Evolutionary conservation across 495 filamentous ascomycete genomes (phyloP).

Genomic region (Articulospora tetracladia): DNA sequence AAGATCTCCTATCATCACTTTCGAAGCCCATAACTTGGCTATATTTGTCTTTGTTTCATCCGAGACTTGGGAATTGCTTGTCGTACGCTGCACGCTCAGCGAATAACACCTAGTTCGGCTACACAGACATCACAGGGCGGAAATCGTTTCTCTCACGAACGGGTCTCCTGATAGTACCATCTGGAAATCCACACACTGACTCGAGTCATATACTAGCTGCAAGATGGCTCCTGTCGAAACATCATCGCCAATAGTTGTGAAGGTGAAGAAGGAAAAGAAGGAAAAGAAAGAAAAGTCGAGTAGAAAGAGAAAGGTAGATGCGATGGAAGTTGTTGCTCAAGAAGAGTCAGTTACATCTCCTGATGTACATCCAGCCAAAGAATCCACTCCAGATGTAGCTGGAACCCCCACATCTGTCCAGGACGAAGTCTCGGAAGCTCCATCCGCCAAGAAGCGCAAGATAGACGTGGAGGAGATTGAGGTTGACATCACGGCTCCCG

Average conservation of each 20-base stretch:
- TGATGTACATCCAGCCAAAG: background rate
- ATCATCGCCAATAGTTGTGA: slow-evolving; percentile 7
- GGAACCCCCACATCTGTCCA: background rate
- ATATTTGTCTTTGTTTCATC: too few relatives aligned
- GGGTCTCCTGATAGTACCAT: too few relatives aligned
- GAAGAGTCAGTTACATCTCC: background rate
- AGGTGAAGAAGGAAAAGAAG: slow-evolving; percentile 11
- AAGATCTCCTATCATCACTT: too few relatives aligned
- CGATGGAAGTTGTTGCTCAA: background rate
- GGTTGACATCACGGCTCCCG: slow-evolving; percentile 81
- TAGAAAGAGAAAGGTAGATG: slow-evolving; percentile 24
- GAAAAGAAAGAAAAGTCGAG: slow-evolving; percentile 22
- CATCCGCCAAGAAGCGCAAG: slow-evolving; percentile 67
- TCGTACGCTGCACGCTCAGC: too few relatives aligned
- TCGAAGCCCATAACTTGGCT: too few relatives aligned
- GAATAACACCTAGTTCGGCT: too few relatives aligned
- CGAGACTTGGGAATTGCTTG: too few relatives aligned
- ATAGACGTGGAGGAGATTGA: slow-evolving; percentile 66
- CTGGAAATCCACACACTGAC: background rate
- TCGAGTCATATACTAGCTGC: background rate
- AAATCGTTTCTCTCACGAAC: too few relatives aligned
- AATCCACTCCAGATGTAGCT: background rate
- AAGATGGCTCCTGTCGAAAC: background rate
- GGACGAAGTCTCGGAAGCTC: slow-evolving; percentile 5
- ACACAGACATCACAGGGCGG: too few relatives aligned